Evolutionary conservation across 441 rosid genomes (phyloP).

Genomic region (Erodium moschatum): DNA sequence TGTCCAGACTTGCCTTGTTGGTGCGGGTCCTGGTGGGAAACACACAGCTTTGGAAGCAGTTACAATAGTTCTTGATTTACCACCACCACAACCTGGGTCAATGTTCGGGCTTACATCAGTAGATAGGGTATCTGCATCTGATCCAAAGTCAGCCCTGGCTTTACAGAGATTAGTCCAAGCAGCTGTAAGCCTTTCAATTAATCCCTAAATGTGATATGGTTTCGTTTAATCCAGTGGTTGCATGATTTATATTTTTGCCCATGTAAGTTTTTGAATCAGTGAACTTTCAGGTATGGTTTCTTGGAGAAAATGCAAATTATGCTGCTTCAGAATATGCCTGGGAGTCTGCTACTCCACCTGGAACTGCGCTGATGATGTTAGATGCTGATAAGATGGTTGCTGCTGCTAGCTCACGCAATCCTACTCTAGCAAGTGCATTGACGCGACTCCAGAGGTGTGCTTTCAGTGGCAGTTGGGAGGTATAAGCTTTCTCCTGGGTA

Average conservation of each 20-base stretch:
- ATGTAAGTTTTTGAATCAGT: constrained; percentile 17
- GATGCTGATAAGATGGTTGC: constrained; percentile 99
- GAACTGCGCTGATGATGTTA: constrained; percentile 98
- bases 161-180: constrained; percentile 97
- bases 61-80: constrained; percentile 93
- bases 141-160: constrained; percentile 97
- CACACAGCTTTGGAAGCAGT: constrained; percentile 99
- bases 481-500: constrained; percentile 26
- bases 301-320: constrained; percentile 99
- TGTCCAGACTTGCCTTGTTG: constrained; percentile 93
- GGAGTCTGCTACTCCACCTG: constrained; percentile 99
- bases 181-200: constrained; percentile 56
- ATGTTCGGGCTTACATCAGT: constrained; percentile 81
- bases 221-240: not conserved
- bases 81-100: constrained; percentile 99
- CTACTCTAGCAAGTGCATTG: constrained; percentile 95
- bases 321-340: constrained; percentile 99
- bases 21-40: constrained; percentile 99
- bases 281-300: constrained; percentile 84
- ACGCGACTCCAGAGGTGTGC: constrained; percentile 99
- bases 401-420: constrained; percentile 99
- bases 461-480: constrained; percentile 99
- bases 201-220: not conserved
- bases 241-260: not conserved
- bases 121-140: constrained; percentile 89